These are phyloP conservation scores for Limonomyces culmigenus DNA, from an alignment of 1,284 basidiomycete genomes.

Conservation along the genomic window DNA sequence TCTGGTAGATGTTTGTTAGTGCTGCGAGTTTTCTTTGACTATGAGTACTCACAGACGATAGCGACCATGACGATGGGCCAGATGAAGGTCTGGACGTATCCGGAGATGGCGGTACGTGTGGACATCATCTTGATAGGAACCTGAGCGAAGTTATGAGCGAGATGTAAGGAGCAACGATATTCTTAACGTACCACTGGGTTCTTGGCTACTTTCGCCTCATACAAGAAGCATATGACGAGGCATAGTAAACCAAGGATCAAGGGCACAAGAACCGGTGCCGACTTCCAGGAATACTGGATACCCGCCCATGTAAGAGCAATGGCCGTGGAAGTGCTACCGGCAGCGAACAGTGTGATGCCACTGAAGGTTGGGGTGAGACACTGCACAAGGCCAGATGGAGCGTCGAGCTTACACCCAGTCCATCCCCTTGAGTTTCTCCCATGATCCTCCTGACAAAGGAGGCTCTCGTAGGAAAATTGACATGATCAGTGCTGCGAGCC, in stretches of 20 bases:
- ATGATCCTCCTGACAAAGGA: conserved; percentile 14
- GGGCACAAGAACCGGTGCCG: conserved; percentile 14
- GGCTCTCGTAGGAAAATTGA: conserved; percentile 18
- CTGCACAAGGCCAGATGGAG: conserved; percentile 17
- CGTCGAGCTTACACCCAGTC: conserved; percentile 15
- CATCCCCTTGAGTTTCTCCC: conserved; percentile 12
- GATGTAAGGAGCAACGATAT: conserved; percentile 11
- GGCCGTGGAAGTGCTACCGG: conserved; percentile 10
- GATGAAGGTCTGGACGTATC: conserved; percentile 14
- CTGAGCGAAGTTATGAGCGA: not conserved
- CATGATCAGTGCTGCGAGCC: conserved; percentile 16
- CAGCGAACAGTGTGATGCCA: conserved; percentile 16
- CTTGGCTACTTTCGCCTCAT: conserved; percentile 9
- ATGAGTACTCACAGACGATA: conserved; percentile 12
- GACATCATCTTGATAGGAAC: conserved; percentile 8
- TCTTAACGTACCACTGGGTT: conserved; percentile 13
- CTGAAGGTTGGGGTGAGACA: conserved; percentile 10
- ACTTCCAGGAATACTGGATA: conserved; percentile 14
- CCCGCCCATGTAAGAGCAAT: conserved; percentile 18
- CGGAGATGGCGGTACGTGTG: conserved; percentile 12
- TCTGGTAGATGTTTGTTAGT: conserved; percentile 13
- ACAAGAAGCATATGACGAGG: conserved; percentile 12
- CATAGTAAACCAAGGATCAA: conserved; percentile 12
- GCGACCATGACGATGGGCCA: conserved; percentile 13
- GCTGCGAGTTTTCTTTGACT: conserved; percentile 14